Evolutionary conservation across 176 grass and related monocot genomes (phyloP).

Genomic region (Musa itinerans): DNA sequence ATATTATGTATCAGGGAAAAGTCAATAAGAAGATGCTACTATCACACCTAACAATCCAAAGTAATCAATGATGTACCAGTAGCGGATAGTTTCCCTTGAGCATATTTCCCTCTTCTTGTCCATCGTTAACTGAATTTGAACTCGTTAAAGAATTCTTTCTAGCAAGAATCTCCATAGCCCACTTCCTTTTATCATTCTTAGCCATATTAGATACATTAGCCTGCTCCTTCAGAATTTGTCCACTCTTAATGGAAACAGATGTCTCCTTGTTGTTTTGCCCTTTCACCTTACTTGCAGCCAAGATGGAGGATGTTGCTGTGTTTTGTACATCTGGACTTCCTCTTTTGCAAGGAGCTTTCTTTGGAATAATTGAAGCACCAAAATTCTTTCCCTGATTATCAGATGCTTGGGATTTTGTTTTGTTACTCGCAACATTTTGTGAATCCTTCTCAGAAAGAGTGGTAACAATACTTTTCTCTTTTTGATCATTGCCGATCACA

Average conservation of each 20-base stretch:
- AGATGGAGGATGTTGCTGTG: background rate
- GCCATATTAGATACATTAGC: slow-evolving; percentile 31
- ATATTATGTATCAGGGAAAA: slow-evolving; percentile 18
- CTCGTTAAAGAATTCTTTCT: slow-evolving; percentile 62
- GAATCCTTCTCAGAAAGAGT: slow-evolving; percentile 23
- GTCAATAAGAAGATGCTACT: slow-evolving; percentile 21
- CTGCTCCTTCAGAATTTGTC: slow-evolving; percentile 27
- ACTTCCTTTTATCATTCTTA: slow-evolving; percentile 80
- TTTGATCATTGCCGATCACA: slow-evolving; percentile 25
- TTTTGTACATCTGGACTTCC: slow-evolving; percentile 19
- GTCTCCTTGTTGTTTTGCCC: background rate
- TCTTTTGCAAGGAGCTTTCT: slow-evolving; percentile 26
- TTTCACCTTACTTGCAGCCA: background rate
- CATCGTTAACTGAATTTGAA: slow-evolving; percentile 48
- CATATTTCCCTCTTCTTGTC: slow-evolving; percentile 37
- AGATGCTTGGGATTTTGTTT: slow-evolving; percentile 26
- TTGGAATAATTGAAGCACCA: slow-evolving; percentile 24
- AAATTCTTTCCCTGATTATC: slow-evolving; percentile 25
- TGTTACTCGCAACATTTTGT: slow-evolving; percentile 12
- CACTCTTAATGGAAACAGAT: slow-evolving; percentile 22
- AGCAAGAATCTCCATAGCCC: slow-evolving; percentile 89
- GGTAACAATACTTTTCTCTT: slow-evolving; percentile 26
- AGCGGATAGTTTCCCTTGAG: slow-evolving; percentile 62
- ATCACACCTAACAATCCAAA: slow-evolving; percentile 7
- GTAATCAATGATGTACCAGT: slow-evolving; percentile 38